Evolutionary conservation across 176 grass and related monocot species (phyloP), one percentile per base, ranked within the genome.

Genomic region (Zizania latifolia): DNA sequence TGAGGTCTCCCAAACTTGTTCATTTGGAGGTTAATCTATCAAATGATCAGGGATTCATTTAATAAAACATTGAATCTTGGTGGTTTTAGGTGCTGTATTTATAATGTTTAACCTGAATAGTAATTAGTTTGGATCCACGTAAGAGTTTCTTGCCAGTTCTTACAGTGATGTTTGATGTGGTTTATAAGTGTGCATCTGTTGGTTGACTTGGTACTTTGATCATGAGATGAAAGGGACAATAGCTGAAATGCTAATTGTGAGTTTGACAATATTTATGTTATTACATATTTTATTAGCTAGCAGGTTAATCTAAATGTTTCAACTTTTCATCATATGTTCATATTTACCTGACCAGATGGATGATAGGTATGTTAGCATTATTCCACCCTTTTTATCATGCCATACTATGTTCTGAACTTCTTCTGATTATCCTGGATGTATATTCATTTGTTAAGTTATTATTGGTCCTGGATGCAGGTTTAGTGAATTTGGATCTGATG

Each of bases 401-500:
- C 0, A 2, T 23, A 10, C 10, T 63, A 76, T 22, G 19, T 9
- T 46, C 17, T 14, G 28, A 51, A 75, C 2, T 31, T 21, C 2
- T 31, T 21, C 43, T 34, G 10, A 46, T 48, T 22, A 26, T 38
- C 1, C 13, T 44, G 15, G 36, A 56, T 16, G 2, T 5, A 10
- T 29, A 13, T 5, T 77, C 33, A 84, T 77, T 53, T 28, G 12
- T 57, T 33, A 24, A 67, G 8, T 33, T 65, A 6, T 50, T 54
- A 31, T 22, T 70, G 33, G 8, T 75, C 37, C 24, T 69, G 3
- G 6, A 6, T 78, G 65, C 86, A 96, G 93, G 75, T 92, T 89
- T 58, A 96, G 3, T 75, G 93, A 96, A 96, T 96, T 90, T 23
- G 89, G 86, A 61, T 32, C 34, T 57, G 78, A 97, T 93, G 94